A percentile compares a stretch with the other conserved stretches of the same genome.
Evolutionary conservation across 352 stramenopile genomes (phyloP).

Genomic region (Globisporangium ultimum): DNA sequence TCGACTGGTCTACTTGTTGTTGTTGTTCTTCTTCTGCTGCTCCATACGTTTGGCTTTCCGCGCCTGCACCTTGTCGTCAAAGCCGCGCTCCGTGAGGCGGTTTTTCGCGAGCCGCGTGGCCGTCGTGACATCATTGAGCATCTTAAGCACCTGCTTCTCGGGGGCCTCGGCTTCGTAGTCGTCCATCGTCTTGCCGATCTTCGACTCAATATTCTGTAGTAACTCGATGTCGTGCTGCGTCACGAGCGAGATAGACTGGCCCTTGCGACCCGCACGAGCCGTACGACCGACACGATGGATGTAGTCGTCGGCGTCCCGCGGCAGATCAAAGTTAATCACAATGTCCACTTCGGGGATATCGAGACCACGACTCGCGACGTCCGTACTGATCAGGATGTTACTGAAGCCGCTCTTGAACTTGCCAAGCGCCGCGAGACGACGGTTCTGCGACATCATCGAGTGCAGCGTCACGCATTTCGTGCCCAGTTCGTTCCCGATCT

Average conservation of each 20-base stretch:
- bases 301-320: constrained; percentile 95
- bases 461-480: constrained; percentile 95
- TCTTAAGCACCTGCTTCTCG: constrained; percentile 93
- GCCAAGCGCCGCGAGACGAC: constrained; percentile 91
- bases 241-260: constrained; percentile 93
- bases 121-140: constrained; percentile 95
- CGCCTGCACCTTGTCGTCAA: constrained; percentile 82
- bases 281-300: constrained; percentile 97
- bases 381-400: constrained; percentile 95
- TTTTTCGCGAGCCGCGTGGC: constrained; percentile 93
- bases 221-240: constrained; percentile 93
- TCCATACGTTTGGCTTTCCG: constrained; percentile 66
- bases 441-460: constrained; percentile 94
- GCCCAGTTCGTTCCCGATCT: constrained; percentile 91
- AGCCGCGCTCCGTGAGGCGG: constrained; percentile 84
- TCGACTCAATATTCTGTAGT: constrained; percentile 93
- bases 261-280: constrained; percentile 88
- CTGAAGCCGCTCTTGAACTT: constrained; percentile 96
- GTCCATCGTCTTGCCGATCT: constrained; percentile 89
- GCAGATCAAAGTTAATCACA: constrained; percentile 98
- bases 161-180: constrained; percentile 76
- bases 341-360: constrained; percentile 96
- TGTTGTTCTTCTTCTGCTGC: constrained; percentile 36
- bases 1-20: constrained; percentile 12
- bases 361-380: constrained; percentile 95